Evolutionary conservation across 352 stramenopile genomes (phyloP), one percentile per base, ranked within the genome.

Genomic region (Pythium rhizo-oryzae): DNA sequence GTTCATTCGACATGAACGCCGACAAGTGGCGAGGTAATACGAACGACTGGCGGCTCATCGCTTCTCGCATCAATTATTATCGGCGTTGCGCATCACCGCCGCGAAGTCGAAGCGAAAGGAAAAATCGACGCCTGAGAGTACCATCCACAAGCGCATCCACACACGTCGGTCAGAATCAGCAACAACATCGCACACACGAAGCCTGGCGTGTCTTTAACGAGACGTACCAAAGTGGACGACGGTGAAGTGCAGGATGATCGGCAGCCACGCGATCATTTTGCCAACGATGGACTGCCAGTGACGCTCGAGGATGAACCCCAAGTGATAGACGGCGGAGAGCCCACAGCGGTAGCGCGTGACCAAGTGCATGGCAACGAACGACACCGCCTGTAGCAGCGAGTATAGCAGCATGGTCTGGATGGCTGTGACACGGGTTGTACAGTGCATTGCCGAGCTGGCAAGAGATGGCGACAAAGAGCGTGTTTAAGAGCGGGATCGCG

Each of bases 261-360:
- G 60, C 18, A 72, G 44, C 70, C 70, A 76, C 23, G 39, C 59
- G 41, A 76, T 50, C 56, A 76, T 66, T 44, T 70, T 72, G 21
- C 65, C 65, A 16, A 63, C 24, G 28, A 76, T 73, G 35, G 65
- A 63, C 33, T 25, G 7, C 18, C 56, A 41, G 47, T 77, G 70
- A 5, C 19, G 37, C 54, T 70, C 67, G 16, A 77, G 37, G 1
- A 77, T 47, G 37, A 77, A 77, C 16, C 61, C 54, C 57, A 77
- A 63, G 0, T 74, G 66, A 37, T 65, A 59, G 30, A 30, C 24
- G 12, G 70, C 65, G 19, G 70, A 77, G 4, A 71, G 47, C 1
- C 62, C 57, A 35, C 67, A 77, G 1, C 70, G 65, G 23, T 57
- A 44, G 19, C 52, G 44, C 67, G 74, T 71, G 6, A 77, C 46